These are phyloP conservation scores for Chytriomyces confervae DNA, from an alignment of 192 early-diverging fungal species.

Conservation along the genomic window DNA sequence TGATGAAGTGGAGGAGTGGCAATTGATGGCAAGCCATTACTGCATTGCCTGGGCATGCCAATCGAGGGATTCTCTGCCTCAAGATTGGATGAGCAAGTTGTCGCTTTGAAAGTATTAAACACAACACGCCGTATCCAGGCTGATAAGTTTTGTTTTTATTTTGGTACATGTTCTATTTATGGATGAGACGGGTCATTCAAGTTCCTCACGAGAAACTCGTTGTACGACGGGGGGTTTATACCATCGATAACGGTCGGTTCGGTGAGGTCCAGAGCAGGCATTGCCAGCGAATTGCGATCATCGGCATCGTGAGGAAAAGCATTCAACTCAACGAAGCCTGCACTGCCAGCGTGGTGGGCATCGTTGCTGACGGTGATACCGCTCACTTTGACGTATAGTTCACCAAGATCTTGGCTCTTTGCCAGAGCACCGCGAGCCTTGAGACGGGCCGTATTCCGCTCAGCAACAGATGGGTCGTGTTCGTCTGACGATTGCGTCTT, in stretches of 20 bases:
- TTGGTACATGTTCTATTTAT: too few species aligned
- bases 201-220: too few species aligned
- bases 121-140: too few species aligned
- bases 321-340: neutral
- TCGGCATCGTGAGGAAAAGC: neutral
- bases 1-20: slow-evolving; percentile 94
- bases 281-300: neutral
- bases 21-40: slow-evolving; percentile 81
- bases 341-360: neutral
- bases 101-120: too few species aligned
- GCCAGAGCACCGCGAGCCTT: neutral
- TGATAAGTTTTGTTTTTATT: too few species aligned
- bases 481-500: too few species aligned
- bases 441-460: too few species aligned
- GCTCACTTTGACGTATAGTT: neutral
- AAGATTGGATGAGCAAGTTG: too few species aligned
- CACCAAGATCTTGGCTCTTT: slow-evolving; percentile 1
- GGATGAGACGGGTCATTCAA: too few species aligned
- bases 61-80: neutral
- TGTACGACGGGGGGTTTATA: too few species aligned
- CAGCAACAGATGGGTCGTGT: too few species aligned
- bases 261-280: neutral
- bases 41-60: slow-evolving; percentile 68
- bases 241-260: too few species aligned
- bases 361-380: neutral